Conservation (phyloP, 164 flowering plant genomes). For the Magnolia kwangsiensis region DNA sequence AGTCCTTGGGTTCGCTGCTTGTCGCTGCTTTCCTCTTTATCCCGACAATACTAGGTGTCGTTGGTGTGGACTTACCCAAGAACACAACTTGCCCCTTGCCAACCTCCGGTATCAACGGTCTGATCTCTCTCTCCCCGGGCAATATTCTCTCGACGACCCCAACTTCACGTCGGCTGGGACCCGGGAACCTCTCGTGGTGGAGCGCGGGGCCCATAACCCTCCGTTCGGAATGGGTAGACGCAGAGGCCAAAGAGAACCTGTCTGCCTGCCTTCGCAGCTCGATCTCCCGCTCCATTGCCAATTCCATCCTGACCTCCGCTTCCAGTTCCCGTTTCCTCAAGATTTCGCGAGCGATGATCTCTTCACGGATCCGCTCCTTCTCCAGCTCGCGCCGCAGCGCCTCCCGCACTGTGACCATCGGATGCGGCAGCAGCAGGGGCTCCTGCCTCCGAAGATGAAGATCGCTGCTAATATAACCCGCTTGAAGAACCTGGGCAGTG, state of each 20-base stretch:
- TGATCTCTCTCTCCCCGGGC: neutral
- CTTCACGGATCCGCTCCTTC: slow-evolving; percentile 31
- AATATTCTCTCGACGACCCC: neutral
- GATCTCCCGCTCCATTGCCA: slow-evolving; percentile 27
- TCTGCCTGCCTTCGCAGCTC: slow-evolving; percentile 11
- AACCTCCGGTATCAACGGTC: neutral
- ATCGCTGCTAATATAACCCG: slow-evolving; percentile 1
- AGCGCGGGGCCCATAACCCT: neutral
- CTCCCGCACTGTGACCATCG: slow-evolving; percentile 4
- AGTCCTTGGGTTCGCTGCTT: slow-evolving; percentile 11
- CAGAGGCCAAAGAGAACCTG: slow-evolving; percentile 2
- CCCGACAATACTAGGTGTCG: neutral
- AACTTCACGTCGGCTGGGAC: neutral
- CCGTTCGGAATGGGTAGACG: neutral
- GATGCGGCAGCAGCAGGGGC: neutral
- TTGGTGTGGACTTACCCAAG: neutral
- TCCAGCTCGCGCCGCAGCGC: slow-evolving; percentile 23
- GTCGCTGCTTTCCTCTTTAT: slow-evolving; percentile 4
- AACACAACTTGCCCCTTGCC: neutral
- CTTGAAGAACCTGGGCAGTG: slow-evolving; percentile 7
- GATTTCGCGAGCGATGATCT: slow-evolving; percentile 29
- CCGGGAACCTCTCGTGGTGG: neutral
- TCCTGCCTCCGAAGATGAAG: neutral
- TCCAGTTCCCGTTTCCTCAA: slow-evolving; percentile 23
- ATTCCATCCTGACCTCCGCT: slow-evolving; percentile 34